Evolutionary conservation across 202 grass and related monocot species (phyloP).

Genomic region (Hordeum pubiflorum): DNA sequence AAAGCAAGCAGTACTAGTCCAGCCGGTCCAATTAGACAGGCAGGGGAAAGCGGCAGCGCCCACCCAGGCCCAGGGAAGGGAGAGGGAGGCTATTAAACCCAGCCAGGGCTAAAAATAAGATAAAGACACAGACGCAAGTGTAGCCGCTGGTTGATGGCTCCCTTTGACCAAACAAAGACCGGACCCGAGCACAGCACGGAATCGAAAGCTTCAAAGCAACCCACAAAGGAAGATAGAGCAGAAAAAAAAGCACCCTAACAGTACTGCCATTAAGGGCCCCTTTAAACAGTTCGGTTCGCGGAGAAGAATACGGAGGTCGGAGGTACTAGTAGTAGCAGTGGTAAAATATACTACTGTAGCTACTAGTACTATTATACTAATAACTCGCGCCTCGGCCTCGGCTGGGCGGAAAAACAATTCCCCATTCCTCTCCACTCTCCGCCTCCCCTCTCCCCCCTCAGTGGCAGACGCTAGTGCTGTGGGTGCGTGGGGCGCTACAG

Average conservation of each 20-base stretch:
- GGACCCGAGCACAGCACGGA: background rate
- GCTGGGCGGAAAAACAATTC: constrained; percentile 28
- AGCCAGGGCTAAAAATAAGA: background rate
- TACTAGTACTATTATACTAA: background rate
- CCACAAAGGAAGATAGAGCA: background rate
- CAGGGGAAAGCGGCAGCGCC: background rate
- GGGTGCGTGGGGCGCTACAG: background rate
- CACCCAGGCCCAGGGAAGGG: too few relatives aligned
- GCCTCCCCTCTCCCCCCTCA: background rate
- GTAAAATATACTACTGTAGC: background rate
- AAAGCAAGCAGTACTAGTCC: background rate
- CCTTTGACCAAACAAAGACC: constrained; percentile 30
- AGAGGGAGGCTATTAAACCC: too few relatives aligned
- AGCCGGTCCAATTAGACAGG: background rate
- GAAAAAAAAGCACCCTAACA: background rate
- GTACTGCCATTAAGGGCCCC: background rate
- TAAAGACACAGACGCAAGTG: background rate
- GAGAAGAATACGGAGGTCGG: background rate
- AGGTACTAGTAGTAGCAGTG: background rate
- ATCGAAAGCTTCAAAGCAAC: background rate
- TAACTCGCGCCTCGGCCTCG: constrained; percentile 14
- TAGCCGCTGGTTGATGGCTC: background rate
- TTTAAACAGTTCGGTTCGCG: background rate
- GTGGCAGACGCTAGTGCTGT: background rate
- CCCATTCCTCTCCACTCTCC: constrained; percentile 8